Evolutionary conservation across 2,329 filamentous ascomycete genomes (phyloP).

Genomic region (Ophiostoma novo-ulmi): DNA sequence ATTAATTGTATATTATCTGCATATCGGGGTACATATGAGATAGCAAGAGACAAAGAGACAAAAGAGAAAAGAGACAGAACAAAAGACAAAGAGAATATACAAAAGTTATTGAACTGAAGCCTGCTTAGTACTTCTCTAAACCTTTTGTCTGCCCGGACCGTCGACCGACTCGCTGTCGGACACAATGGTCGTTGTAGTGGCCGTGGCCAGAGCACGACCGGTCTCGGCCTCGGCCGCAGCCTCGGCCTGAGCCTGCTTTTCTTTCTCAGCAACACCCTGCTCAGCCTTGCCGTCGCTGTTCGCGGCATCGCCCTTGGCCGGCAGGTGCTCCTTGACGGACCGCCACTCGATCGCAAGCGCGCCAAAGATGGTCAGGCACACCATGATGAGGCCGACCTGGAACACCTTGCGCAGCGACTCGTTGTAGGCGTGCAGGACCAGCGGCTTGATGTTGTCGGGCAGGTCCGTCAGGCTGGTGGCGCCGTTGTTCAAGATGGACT

Average conservation of each 20-base stretch:
- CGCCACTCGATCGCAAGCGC: constrained; percentile 53
- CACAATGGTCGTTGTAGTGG: not conserved
- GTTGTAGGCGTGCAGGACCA: constrained; percentile 47
- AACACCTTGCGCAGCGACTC: constrained; percentile 49
- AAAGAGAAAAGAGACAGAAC: too few species aligned
- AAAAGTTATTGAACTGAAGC: too few species aligned
- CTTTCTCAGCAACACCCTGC: not conserved
- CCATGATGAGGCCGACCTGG: constrained; percentile 49
- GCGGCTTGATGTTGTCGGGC: constrained; percentile 1
- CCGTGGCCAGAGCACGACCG: not conserved
- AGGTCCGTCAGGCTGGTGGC: constrained; percentile 18
- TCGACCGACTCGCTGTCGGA: constrained; percentile 1
- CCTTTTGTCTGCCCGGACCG: not conserved
- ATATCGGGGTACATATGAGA: not conserved
- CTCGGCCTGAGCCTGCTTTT: not conserved
- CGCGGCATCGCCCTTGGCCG: not conserved
- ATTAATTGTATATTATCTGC: not conserved
- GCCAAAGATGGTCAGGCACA: constrained; percentile 47
- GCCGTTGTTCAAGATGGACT: constrained; percentile 20
- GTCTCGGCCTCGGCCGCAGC: not conserved
- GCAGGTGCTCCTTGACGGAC: constrained; percentile 25
- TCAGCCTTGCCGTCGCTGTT: not conserved
- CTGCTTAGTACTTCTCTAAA: not conserved
- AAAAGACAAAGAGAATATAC: not conserved
- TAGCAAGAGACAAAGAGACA: not conserved